Percentiles rank a stretch among this genome's conserved stretches.
phyloP scores from a whole-genome alignment of 257 asterid genomes.

The Salvia splendens region DNA sequence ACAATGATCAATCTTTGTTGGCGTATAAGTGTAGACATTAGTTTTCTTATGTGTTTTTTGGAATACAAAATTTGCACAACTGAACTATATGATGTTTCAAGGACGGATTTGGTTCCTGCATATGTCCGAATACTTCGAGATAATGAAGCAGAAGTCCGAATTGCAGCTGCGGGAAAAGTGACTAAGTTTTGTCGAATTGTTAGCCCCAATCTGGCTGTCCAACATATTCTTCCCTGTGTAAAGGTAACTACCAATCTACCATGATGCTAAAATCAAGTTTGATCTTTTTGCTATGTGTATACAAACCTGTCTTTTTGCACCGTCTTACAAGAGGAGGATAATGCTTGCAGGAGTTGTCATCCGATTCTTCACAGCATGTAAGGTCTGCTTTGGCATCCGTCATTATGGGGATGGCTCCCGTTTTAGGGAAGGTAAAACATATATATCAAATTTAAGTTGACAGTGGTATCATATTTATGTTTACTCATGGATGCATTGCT shows the following conservation, averaged over 20 bases:
- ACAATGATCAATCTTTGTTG: conserved; percentile 10
- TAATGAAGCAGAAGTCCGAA: conserved; percentile 91
- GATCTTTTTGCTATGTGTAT: conserved; percentile 21
- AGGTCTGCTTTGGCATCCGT: conserved; percentile 97
- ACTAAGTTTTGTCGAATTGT: conserved; percentile 79
- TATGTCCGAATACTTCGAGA: conserved; percentile 88
- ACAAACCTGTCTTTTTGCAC: not conserved
- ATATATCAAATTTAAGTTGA: conserved; percentile 5
- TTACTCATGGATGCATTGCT: conserved; percentile 14
- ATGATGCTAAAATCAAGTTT: not conserved
- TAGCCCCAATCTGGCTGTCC: conserved; percentile 78
- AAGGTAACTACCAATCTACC: conserved; percentile 56
- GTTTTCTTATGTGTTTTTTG: conserved; percentile 5
- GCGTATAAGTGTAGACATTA: conserved; percentile 4
- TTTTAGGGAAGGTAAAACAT: conserved; percentile 71
- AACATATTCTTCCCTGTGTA: conserved; percentile 92
- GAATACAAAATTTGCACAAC: conserved; percentile 1
- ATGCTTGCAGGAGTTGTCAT: conserved; percentile 78
- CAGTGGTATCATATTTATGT: not conserved
- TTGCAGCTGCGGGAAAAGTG: conserved; percentile 91
- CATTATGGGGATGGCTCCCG: conserved; percentile 99
- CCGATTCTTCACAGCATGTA: conserved; percentile 97
- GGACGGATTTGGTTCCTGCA: conserved; percentile 94
- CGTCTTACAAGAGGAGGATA: conserved; percentile 17
- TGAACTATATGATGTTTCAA: conserved; percentile 34